These are phyloP conservation scores for Cantharellus anzutake DNA, from an alignment of 768 basidiomycete species.

Conservation along the genomic window DNA sequence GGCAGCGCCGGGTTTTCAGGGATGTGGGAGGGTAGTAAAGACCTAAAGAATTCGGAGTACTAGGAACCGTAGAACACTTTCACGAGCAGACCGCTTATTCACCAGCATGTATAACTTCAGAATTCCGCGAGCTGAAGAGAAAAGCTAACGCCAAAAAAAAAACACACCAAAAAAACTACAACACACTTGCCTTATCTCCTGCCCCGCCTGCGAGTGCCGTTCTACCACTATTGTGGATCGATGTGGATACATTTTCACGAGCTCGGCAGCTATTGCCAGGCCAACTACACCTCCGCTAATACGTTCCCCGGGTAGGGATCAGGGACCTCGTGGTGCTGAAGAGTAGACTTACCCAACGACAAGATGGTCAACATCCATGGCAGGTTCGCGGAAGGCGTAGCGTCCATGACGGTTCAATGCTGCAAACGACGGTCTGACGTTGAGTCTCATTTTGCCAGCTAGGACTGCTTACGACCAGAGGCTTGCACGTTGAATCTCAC, in stretches of 20 bases:
- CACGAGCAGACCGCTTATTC: neutral
- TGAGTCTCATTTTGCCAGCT: neutral
- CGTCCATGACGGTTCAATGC: neutral
- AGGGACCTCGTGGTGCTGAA: neutral
- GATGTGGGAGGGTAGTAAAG: conserved; percentile 71
- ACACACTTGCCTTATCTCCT: conserved; percentile 57
- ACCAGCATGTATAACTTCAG: conserved; percentile 90
- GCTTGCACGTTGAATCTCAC: too few relatives aligned
- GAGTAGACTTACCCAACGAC: conserved; percentile 30
- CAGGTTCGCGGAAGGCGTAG: conserved; percentile 1
- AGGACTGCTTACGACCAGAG: neutral
- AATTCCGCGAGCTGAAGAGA: conserved; percentile 59
- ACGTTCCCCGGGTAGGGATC: neutral
- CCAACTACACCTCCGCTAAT: conserved; percentile 52
- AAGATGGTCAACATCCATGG: conserved; percentile 46
- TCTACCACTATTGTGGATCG: conserved; percentile 72
- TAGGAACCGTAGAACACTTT: neutral
- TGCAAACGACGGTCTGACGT: neutral
- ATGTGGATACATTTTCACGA: conserved; percentile 41
- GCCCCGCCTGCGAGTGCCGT: conserved; percentile 50
- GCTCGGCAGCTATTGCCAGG: conserved; percentile 60
- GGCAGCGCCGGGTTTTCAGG: conserved; percentile 68
- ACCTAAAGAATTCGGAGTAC: conserved; percentile 20
- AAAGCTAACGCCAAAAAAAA: neutral
- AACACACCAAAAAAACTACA: conserved; percentile 1